Evolutionary conservation across 140 eudicot genomes (phyloP), one percentile per base, ranked within the genome.

Genomic region (Oenanthe javanica): DNA sequence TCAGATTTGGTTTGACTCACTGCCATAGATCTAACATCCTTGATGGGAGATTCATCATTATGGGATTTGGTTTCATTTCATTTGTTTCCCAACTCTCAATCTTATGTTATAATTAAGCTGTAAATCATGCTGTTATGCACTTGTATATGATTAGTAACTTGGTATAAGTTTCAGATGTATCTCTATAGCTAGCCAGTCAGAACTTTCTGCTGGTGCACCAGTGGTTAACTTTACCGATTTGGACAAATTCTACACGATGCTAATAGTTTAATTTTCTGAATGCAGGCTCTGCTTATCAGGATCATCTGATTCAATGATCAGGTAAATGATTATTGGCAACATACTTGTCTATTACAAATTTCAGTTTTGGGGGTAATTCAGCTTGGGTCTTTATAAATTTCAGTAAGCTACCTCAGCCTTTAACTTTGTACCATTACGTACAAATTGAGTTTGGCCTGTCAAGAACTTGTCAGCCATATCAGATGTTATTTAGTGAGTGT

Each of bases 221-320:
- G 0, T 27, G 9, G 66, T 57, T 57, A 67, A 31, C 18, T 67
- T 67, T 67, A 6, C 12, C 27, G 42, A 67, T 61, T 61, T 31
- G 18, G 19, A 43, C 19, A 31, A 27, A 67, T 11, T 67, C 43
- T 23, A 12, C 59, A 46, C 15, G 69, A 19, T 63, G 47, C 50
- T 75, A 45, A 72, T 11, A n/a, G 31, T 75, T 31, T 64, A 43
- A 72, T 69, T 83, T 79, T 76, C 61, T 75, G 12, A 52, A 79
- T 90, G 88, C 95, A 94, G 98, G 87, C 87, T 86, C 76, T 95
- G 99, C 81, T 88, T 95, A 81, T 95, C 99, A 61, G 99, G 99
- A 74, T 95, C 99, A 73, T 95, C 99, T 67, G 99, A 95, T 85
- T 92, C 97, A 69, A 95, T 95, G 99, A 95, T 95, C 86, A 95